Evolutionary conservation across 345 rosid genomes (phyloP).

Genomic region (Geranium brycei): DNA sequence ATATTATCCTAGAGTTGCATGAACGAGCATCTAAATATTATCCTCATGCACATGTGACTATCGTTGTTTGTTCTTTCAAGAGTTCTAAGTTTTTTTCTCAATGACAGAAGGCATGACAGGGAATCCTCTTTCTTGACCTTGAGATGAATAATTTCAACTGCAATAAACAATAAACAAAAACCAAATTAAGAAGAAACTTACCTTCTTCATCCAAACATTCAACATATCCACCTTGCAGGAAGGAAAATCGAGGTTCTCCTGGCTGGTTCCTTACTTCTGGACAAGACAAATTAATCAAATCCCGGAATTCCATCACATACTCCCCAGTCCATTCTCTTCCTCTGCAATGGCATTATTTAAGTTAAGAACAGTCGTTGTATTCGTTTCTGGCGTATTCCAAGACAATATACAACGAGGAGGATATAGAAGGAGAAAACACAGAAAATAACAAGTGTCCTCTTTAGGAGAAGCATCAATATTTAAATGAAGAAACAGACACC

Average conservation of each 20-base stretch:
- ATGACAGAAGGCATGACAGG: background rate
- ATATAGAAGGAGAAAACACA: background rate
- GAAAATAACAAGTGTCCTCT: background rate
- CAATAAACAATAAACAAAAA: background rate
- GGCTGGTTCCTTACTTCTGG: slow-evolving; percentile 25
- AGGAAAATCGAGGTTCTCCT: slow-evolving; percentile 83
- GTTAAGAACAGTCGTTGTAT: slow-evolving; percentile 2
- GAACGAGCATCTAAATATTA: too few species aligned
- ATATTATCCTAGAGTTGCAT: background rate
- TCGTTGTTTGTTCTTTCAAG: too few species aligned
- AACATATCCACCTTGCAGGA: slow-evolving; percentile 67
- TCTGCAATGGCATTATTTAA: slow-evolving; percentile 22
- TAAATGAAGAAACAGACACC: background rate
- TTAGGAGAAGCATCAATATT: background rate
- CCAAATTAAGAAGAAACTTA: slow-evolving; percentile 6
- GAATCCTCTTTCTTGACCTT: background rate
- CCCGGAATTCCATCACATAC: slow-evolving; percentile 64
- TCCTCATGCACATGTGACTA: too few species aligned
- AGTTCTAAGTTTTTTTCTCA: background rate
- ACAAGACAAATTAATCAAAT: slow-evolving; percentile 39
- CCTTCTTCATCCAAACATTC: slow-evolving; percentile 48
- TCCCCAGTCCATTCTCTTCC: slow-evolving; percentile 89
- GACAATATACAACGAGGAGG: background rate
- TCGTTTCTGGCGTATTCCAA: background rate
- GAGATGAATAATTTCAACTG: background rate